Percentiles rank a stretch among this genome's conserved stretches.
Conservation (phyloP, 768 basidiomycete species). For the Suillus discolor region DNA sequence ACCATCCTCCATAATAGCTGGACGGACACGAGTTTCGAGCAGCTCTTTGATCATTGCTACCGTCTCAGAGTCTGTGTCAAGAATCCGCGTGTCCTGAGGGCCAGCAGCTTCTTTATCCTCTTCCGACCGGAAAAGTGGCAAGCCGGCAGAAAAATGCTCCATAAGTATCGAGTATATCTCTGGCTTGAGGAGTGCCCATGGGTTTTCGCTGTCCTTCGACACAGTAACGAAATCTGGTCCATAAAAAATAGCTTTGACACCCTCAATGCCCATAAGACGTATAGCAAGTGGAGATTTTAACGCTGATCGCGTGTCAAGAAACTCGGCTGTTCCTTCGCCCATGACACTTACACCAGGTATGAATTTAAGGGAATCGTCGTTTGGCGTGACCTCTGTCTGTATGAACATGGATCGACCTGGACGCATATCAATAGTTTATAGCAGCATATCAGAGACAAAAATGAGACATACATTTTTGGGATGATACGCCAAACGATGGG, state of each 20-base stretch:
- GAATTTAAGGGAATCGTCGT: constrained; percentile 97
- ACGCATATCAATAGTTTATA: neutral
- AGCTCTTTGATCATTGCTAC: constrained; percentile 99
- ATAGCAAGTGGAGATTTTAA: constrained; percentile 93
- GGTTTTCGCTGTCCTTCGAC: constrained; percentile 82
- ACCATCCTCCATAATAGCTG: constrained; percentile 98
- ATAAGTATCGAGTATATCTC: constrained; percentile 96
- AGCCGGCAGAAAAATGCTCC: constrained; percentile 96
- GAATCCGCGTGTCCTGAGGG: constrained; percentile 89
- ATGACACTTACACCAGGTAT: constrained; percentile 92
- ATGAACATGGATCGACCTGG: constrained; percentile 94
- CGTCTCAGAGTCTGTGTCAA: constrained; percentile 94
- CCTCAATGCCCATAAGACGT: constrained; percentile 92
- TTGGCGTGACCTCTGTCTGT: constrained; percentile 96
- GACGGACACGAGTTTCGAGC: constrained; percentile 91
- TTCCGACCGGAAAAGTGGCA: constrained; percentile 81
- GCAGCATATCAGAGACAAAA: neutral
- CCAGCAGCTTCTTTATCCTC: constrained; percentile 81
- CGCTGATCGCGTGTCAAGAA: constrained; percentile 86
- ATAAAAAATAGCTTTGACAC: constrained; percentile 71
- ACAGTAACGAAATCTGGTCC: constrained; percentile 92
- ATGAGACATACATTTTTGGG: constrained; percentile 38
- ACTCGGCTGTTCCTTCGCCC: constrained; percentile 89
- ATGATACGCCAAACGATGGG: constrained; percentile 9
- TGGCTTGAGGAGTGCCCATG: constrained; percentile 92